phyloP scores from a whole-genome alignment of 768 basidiomycete species.

The Kwoniella heveanensis region DNA sequence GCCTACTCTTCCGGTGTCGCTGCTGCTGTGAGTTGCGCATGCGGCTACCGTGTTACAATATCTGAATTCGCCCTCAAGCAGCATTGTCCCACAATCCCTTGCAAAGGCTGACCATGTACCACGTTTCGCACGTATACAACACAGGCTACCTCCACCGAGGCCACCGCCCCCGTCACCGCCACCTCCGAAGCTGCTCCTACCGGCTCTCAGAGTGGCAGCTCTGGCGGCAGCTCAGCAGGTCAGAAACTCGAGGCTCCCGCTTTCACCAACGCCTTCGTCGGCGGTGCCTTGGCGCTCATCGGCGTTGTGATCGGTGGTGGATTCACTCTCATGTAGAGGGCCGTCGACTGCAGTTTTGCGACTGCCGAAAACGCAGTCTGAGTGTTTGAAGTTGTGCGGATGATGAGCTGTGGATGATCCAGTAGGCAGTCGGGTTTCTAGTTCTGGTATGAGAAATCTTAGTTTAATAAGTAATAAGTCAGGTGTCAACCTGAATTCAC shows the following conservation, averaged over 20 bases:
- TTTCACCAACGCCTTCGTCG: constrained; percentile 25
- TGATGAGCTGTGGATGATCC: too few species aligned
- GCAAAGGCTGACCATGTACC: not conserved
- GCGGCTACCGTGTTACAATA: too few species aligned
- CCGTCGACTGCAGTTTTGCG: too few species aligned
- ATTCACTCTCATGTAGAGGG: constrained; percentile 25
- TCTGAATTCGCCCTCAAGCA: too few species aligned
- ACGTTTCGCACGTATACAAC: constrained; percentile 20
- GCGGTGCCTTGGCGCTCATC: constrained; percentile 34
- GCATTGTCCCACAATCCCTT: not conserved
- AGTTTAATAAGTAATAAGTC: too few species aligned
- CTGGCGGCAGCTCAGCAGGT: constrained; percentile 27
- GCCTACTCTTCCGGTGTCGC: constrained; percentile 43
- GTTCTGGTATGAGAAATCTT: too few species aligned
- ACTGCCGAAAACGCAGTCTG: too few species aligned
- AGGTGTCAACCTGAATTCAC: too few species aligned
- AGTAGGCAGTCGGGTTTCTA: too few species aligned
- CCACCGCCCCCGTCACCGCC: constrained; percentile 37
- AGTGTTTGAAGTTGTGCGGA: too few species aligned
- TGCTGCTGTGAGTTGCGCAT: constrained; percentile 24
- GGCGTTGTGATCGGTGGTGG: constrained; percentile 39
- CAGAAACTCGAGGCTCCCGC: constrained; percentile 19
- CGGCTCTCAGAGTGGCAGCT: constrained; percentile 17
- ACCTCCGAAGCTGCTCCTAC: constrained; percentile 34
- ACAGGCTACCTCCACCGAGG: constrained; percentile 47